Base-by-base conservation (phyloP, 2,329 filamentous ascomycete species). In the Phialophora verrucosa region DNA sequence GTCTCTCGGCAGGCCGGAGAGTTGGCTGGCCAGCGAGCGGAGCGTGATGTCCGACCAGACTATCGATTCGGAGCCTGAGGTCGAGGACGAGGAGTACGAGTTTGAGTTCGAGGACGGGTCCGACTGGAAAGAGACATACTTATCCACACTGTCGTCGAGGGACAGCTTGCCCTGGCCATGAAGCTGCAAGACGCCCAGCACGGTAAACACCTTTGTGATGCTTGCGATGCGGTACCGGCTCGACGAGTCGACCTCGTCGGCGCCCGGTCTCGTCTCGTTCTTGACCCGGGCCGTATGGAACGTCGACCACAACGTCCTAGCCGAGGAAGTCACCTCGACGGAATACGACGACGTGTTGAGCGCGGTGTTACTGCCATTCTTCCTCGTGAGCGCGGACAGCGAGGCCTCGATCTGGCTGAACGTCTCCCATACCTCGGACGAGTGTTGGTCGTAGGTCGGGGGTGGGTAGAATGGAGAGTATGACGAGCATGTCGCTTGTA, bases 191-290 rank as follows among this genome's bases (percentile, higher is more conserved):
- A 76, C 65, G 8, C 71, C 73, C 23, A 75, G 60, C 4, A 70
- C 70, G 10, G 74, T 76, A 56, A 75, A 74, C 1, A 71, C 53
- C 65, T 74, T 75, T 29, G 73, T 73, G 47, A 73, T 74, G 62
- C 72, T 74, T 11, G 73, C 74, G 20, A 75, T 73, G 27, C 73
- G 70, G 66, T 74, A 75, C 2, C 57, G 59, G 35, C 71, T 70
- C 32, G 66, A 66, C 2, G 72, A 72, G 32, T 67, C 56, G 47
- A 73, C 62, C 23, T 56, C 7, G 17, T 67, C 62, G 6, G 70
- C 70, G 6, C 71, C 71, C 3, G 66, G 71, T n/a, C 67, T 61
- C 17, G 57, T 57, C 5, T 42, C 12, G 62, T 71, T 59, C 23
- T 68, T 69, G 31, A 62, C 57, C 25, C 8, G 7, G 14, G 71